A percentile compares a stretch with the other conserved stretches of the same genome.
Conservation (phyloP, 1,284 basidiomycete species). For the Cryptococcus hybrid region DNA sequence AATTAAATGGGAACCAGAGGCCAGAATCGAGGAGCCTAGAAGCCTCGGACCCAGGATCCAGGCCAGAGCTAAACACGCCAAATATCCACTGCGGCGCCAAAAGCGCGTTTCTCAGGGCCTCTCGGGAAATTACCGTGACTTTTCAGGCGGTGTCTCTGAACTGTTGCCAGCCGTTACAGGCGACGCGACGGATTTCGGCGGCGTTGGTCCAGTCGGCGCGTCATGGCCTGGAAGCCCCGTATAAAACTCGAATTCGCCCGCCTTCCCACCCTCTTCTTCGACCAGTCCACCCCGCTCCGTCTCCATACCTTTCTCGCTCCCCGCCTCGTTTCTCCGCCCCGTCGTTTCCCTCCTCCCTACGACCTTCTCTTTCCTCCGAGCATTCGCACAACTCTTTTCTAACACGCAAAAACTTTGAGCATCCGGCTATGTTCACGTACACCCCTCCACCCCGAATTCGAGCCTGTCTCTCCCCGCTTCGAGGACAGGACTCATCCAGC, state of each 20-base stretch:
- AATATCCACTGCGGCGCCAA: too few relatives aligned
- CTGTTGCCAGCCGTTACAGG: neutral
- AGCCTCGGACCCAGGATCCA: too few relatives aligned
- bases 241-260: neutral
- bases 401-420: too few relatives aligned
- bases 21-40: too few relatives aligned
- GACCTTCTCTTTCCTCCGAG: too few relatives aligned
- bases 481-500: slow-evolving; percentile 55
- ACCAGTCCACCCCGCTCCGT: neutral
- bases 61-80: too few relatives aligned
- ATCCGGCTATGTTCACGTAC: slow-evolving; percentile 23
- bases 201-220: neutral
- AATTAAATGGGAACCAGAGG: too few relatives aligned
- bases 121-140: neutral
- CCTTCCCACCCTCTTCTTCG: neutral
- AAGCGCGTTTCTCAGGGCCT: too few relatives aligned
- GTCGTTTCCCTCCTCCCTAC: neutral
- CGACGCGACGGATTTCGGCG: neutral
- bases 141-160: neutral
- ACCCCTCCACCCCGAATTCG: slow-evolving; percentile 39
- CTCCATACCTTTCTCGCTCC: neutral
- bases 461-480: slow-evolving; percentile 38
- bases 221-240: neutral
- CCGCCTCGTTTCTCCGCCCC: neutral
- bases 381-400: neutral